Conservation (phyloP, 2,329 filamentous ascomycete species). For the Aspergillus sp. region DNA sequence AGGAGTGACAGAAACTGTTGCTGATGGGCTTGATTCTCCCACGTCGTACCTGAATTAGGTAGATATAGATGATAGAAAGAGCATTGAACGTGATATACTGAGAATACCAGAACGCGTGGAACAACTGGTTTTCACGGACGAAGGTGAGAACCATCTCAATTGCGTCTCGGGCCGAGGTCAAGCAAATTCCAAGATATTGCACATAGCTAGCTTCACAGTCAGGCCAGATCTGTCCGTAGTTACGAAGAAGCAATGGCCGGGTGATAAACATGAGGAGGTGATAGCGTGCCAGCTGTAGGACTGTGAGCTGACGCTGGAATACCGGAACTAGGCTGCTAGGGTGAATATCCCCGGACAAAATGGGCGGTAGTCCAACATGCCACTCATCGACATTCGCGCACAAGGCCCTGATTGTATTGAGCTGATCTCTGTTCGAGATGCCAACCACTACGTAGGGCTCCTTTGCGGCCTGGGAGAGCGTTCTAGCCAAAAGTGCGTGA, state of each 20-base stretch:
- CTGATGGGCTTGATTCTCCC: conserved; percentile 15
- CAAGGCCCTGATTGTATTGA: conserved; percentile 12
- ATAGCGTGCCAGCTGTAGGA: conserved; percentile 21
- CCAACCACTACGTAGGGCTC: conserved; percentile 20
- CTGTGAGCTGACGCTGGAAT: conserved; percentile 22
- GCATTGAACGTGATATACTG: conserved; percentile 28
- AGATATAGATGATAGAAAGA: conserved; percentile 24
- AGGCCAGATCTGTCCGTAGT: conserved; percentile 20
- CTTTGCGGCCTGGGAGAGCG: conserved; percentile 20
- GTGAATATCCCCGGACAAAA: conserved; percentile 19
- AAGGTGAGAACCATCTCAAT: conserved; percentile 22
- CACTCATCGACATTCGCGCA: conserved; percentile 14
- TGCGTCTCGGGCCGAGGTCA: conserved; percentile 18
- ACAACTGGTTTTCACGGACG: conserved; percentile 21
- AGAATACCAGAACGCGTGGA: conserved; percentile 26
- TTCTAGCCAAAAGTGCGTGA: conserved; percentile 20
- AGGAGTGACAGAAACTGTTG: neutral
- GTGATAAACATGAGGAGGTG: conserved; percentile 25
- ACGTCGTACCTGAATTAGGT: conserved; percentile 21
- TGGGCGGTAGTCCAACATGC: conserved; percentile 17
- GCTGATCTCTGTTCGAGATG: conserved; percentile 11
- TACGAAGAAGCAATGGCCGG: conserved; percentile 18
- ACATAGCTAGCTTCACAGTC: conserved; percentile 15
- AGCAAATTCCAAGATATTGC: conserved; percentile 16
- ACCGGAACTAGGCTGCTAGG: conserved; percentile 21